Conservation (phyloP, 345 rosid species). For the Atalantia buxifolia region DNA sequence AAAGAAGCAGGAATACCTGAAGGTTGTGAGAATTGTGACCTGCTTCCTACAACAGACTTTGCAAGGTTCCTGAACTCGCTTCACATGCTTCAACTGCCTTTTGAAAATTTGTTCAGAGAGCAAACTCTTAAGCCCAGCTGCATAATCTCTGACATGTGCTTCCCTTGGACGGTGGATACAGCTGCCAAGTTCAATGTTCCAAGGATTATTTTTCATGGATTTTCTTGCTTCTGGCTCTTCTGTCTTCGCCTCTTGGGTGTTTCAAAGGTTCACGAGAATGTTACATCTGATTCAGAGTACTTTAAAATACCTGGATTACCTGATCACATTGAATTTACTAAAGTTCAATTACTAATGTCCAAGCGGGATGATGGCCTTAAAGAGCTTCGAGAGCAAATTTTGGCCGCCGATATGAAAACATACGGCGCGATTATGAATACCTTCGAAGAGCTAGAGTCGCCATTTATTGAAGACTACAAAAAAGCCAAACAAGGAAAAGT, state of each 20-base stretch:
- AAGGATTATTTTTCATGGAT: not conserved
- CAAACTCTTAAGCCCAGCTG: not conserved
- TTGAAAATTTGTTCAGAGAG: not conserved
- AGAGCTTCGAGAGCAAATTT: not conserved
- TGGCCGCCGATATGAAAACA: conserved; percentile 7
- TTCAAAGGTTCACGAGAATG: conserved; percentile 22
- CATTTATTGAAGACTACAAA: not conserved
- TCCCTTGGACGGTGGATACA: not conserved
- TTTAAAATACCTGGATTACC: conserved; percentile 30
- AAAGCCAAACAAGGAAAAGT: not conserved
- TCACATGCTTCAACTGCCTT: not conserved
- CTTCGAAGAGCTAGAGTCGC: not conserved
- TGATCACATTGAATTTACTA: conserved; percentile 13
- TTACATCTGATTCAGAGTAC: conserved; percentile 25
- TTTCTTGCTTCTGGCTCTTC: not conserved
- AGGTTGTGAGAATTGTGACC: not conserved
- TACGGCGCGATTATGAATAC: not conserved
- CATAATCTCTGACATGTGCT: not conserved
- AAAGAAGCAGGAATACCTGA: not conserved
- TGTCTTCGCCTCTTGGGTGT: not conserved
- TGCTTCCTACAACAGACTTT: not conserved
- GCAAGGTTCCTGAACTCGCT: not conserved
- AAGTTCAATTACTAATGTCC: conserved; percentile 16
- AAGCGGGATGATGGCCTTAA: not conserved
- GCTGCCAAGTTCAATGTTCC: not conserved